phyloP scores from a whole-genome alignment of 225 moss, liverwort and hornwort genomes.

The Pleurozium schreberi region DNA sequence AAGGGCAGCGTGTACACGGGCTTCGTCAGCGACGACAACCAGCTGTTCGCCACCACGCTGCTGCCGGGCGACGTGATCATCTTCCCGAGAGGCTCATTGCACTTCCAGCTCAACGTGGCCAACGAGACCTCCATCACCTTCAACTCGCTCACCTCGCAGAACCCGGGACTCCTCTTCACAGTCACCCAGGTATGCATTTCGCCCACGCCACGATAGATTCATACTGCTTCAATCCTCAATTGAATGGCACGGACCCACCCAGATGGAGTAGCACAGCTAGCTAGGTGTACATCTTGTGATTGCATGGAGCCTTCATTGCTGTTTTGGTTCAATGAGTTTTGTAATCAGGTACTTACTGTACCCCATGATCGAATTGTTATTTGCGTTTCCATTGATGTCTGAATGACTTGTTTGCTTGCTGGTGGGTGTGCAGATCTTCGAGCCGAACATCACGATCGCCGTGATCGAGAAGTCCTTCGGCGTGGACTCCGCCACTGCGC shows the following conservation, averaged over 20 bases:
- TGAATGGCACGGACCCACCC: no score
- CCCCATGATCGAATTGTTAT: not conserved
- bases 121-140: not conserved
- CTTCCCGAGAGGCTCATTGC: not conserved
- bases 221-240: no score
- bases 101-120: not conserved
- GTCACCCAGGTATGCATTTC: not conserved
- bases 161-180: not conserved
- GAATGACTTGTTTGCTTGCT: not conserved
- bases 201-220: no score
- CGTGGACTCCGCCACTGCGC: not conserved
- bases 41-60: slow-evolving; percentile 3
- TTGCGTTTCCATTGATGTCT: not conserved
- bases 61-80: not conserved
- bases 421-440: not conserved
- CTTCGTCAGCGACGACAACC: not conserved
- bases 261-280: no score
- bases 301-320: not conserved
- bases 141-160: slow-evolving; percentile 10
- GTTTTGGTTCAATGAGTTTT: not conserved
- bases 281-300: not conserved
- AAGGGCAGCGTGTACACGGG: slow-evolving; percentile 11
- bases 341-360: not conserved
- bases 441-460: not conserved
- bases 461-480: not conserved